These are phyloP conservation scores for Pseudoturritis turrita DNA, from an alignment of 345 rosid species.

Conservation along the genomic window DNA sequence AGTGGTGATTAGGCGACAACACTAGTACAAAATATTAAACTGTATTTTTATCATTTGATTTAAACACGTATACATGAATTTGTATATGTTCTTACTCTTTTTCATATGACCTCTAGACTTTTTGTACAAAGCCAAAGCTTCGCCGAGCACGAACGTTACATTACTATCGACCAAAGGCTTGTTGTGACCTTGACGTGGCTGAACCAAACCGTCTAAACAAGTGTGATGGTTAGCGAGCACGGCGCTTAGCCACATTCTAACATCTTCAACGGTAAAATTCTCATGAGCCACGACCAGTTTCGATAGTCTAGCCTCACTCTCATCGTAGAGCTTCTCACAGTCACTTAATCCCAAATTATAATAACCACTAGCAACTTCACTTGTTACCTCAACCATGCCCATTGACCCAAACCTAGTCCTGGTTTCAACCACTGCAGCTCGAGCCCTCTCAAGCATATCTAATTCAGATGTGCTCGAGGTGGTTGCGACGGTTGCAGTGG, in stretches of 20 bases:
- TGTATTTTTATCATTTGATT: background rate
- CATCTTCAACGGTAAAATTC: conserved; percentile 41
- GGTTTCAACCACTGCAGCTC: conserved; percentile 30
- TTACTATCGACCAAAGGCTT: conserved; percentile 27
- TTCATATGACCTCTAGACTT: background rate
- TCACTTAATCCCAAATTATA: conserved; percentile 34
- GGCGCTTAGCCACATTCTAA: conserved; percentile 55
- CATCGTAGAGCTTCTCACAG: conserved; percentile 50
- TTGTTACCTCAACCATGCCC: background rate
- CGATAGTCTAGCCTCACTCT: conserved; percentile 47
- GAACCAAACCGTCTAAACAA: conserved; percentile 53
- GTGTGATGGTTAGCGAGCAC: conserved; percentile 49
- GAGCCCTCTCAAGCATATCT: conserved; percentile 35
- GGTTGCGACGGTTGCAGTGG: conserved; percentile 12
- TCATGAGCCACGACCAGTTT: conserved; percentile 25
- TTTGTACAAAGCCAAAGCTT: conserved; percentile 44
- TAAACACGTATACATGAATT: background rate
- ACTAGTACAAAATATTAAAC: background rate
- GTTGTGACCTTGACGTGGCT: conserved; percentile 27
- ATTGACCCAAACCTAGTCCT: conserved; percentile 28
- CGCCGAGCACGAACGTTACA: conserved; percentile 35
- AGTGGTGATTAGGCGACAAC: background rate
- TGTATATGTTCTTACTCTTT: conserved; percentile 24
- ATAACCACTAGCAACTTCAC: background rate
- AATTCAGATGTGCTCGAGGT: conserved; percentile 20